phyloP scores from a whole-genome alignment of 202 grass and related monocot genomes.

The Schoenoplectus tabernaemontani region DNA sequence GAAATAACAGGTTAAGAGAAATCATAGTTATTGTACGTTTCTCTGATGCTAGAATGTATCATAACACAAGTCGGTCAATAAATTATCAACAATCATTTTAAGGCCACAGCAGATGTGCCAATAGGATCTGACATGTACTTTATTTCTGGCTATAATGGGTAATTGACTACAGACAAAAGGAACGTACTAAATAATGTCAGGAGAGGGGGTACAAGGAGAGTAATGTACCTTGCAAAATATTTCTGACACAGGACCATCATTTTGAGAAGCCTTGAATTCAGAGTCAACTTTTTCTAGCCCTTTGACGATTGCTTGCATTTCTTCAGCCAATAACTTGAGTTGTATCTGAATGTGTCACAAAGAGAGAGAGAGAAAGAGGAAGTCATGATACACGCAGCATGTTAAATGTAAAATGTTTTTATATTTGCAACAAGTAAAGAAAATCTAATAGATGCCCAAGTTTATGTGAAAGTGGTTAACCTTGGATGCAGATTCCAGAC shows the following conservation, averaged over 20 bases:
- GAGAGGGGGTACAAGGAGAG: not conserved
- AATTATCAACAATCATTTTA: constrained; percentile 2
- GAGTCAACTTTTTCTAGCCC: constrained; percentile 80
- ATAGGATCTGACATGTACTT: not conserved
- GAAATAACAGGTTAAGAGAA: not conserved
- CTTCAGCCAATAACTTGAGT: constrained; percentile 94
- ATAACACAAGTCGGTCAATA: not conserved
- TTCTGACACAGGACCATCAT: constrained; percentile 91
- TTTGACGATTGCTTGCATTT: constrained; percentile 99
- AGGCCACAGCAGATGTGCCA: not conserved
- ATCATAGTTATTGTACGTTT: not conserved
- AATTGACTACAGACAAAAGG: no score
- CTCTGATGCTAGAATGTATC: not conserved
- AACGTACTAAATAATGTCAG: constrained; percentile 9
- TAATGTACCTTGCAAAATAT: constrained; percentile 56
- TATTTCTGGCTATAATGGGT: not conserved
- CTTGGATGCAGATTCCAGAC: constrained; percentile 94
- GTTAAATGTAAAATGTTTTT: not conserved
- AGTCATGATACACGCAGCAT: not conserved
- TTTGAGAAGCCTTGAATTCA: constrained; percentile 91
- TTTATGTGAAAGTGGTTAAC: constrained; percentile 38
- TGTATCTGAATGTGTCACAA: constrained; percentile 55
- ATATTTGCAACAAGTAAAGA: not conserved
- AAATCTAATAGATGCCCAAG: constrained; percentile 14
- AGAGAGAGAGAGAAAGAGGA: constrained; percentile 22